Base-by-base conservation (phyloP, 2,329 filamentous ascomycete species). In the Aspergillus quadrilineatus region DNA sequence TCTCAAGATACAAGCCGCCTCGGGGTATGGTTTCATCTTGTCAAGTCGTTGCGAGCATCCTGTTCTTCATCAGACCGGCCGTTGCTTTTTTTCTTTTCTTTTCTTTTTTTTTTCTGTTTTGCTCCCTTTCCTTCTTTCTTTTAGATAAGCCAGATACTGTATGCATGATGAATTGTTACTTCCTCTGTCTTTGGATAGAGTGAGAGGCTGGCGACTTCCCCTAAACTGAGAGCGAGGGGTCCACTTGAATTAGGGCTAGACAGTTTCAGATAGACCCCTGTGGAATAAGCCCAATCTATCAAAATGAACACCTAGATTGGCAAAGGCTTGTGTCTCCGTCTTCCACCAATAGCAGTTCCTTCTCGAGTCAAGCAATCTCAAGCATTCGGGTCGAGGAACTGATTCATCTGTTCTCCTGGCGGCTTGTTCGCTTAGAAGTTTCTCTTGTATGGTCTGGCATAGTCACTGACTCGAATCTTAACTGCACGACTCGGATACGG, bases 251-350 rank as follows among this genome's bases (percentile, higher is more conserved):
- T 42, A 42, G 39, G 39, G 39, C 39, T 42, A 22, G 30, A 22
- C 34, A n/a, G 46, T 49, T 49, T 49, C 46, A 49, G 46, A 39
- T n/a, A 47, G 22, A 47, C n/a, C 15, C 46, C 32, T 8, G n/a
- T 17, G 17, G 4, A 15, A 9, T 26, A 15, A n/a, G 1, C 3
- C 7, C 34, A 49, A 49, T 48, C 28, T 36, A 32, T 32, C 32
- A 34, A 49, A 28, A 37, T 49, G 46, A 49, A 49, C 46, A 12
- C 46, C 46, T 28, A n/a, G 8, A 49, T 49, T 49, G 46, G 46
- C 46, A 37, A 39, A 37, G 9, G 46, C 46, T 49, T 49, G 46
- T 37, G 15, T 37, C 9, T 17, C 4, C 7, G 6, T 10, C 22
- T 49, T 15, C 46, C 46, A 49, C 46, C 46, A 49, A 39, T 49